Conservation (phyloP, 2,329 filamentous ascomycete genomes). For the Pezicula carpinea region DNA sequence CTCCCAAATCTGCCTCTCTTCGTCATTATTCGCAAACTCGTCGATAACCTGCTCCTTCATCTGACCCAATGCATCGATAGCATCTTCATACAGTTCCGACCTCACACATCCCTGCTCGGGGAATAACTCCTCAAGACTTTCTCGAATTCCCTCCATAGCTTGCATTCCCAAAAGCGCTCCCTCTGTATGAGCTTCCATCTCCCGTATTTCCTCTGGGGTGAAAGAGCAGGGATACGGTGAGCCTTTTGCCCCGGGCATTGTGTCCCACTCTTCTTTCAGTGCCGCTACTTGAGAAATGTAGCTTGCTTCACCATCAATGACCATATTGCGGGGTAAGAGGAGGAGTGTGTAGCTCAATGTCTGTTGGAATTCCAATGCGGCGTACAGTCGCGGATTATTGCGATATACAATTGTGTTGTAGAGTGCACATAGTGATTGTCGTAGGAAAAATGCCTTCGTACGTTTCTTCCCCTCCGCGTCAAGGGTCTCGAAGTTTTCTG, state of each 20-base stretch:
- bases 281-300: slow-evolving; percentile 10
- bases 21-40: slow-evolving; percentile 10
- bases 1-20: slow-evolving; percentile 10
- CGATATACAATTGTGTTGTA: slow-evolving; percentile 5
- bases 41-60: slow-evolving; percentile 13
- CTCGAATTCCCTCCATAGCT: slow-evolving; percentile 6
- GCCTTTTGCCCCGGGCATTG: slow-evolving; percentile 1
- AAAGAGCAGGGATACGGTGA: slow-evolving; percentile 12
- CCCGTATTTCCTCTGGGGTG: slow-evolving; percentile 2
- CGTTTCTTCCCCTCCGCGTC: slow-evolving; percentile 27
- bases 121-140: slow-evolving; percentile 10
- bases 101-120: slow-evolving; percentile 12
- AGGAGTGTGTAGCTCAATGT: slow-evolving; percentile 7
- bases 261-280: slow-evolving; percentile 7
- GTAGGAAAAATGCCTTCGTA: slow-evolving; percentile 12
- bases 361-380: slow-evolving; percentile 14
- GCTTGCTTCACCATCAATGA: slow-evolving; percentile 11
- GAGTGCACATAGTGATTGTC: slow-evolving; percentile 10
- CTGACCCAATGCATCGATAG: slow-evolving; percentile 12
- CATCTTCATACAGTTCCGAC: slow-evolving; percentile 8
- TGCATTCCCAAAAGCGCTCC: slow-evolving; percentile 6
- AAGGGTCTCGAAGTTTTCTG: slow-evolving; percentile 29
- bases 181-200: slow-evolving; percentile 9
- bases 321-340: slow-evolving; percentile 6
- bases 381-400: slow-evolving; percentile 7